A percentile compares a stretch with the other conserved stretches of the same genome.
These are phyloP conservation scores for Limonium bicolor DNA, from an alignment of 148 eudicot species.

Conservation along the genomic window DNA sequence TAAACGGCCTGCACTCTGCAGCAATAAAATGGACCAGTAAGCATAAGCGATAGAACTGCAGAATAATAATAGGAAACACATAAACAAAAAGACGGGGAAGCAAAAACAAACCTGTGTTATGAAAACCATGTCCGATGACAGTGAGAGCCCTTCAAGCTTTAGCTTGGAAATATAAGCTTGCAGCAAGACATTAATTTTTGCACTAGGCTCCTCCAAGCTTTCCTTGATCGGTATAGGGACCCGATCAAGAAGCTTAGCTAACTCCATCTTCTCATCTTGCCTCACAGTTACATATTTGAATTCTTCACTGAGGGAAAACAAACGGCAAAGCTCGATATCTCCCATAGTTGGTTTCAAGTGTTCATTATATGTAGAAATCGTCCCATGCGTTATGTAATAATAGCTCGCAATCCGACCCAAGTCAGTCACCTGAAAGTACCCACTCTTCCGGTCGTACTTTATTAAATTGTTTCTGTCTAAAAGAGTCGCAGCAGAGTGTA, in stretches of 20 bases:
- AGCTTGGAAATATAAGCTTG: constrained; percentile 77
- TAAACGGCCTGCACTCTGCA: constrained; percentile 88
- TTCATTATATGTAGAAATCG: constrained; percentile 72
- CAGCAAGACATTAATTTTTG: constrained; percentile 77
- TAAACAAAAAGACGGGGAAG: too few relatives aligned
- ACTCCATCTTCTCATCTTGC: constrained; percentile 84
- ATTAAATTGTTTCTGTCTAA: constrained; percentile 65
- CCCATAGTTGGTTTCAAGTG: constrained; percentile 84
- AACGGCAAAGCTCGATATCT: constrained; percentile 78
- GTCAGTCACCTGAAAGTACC: constrained; percentile 78
- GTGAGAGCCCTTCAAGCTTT: constrained; percentile 76
- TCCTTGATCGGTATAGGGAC: constrained; percentile 84
- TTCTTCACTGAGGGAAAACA: constrained; percentile 87
- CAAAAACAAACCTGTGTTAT: constrained; percentile 90
- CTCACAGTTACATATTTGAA: constrained; percentile 76
- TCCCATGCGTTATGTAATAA: constrained; percentile 71
- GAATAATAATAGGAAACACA: too few relatives aligned
- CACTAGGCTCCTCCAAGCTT: constrained; percentile 82
- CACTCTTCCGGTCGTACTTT: constrained; percentile 76
- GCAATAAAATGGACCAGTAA: constrained; percentile 1
- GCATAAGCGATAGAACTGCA: neutral
- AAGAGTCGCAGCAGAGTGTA: constrained; percentile 66
- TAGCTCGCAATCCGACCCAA: constrained; percentile 84
- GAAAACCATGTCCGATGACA: constrained; percentile 80
- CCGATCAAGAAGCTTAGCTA: constrained; percentile 73